Evolutionary conservation across 2,329 filamentous ascomycete species (phyloP), one percentile per base, ranked within the genome.

Genomic region (Nothomitra cinnamomea): DNA sequence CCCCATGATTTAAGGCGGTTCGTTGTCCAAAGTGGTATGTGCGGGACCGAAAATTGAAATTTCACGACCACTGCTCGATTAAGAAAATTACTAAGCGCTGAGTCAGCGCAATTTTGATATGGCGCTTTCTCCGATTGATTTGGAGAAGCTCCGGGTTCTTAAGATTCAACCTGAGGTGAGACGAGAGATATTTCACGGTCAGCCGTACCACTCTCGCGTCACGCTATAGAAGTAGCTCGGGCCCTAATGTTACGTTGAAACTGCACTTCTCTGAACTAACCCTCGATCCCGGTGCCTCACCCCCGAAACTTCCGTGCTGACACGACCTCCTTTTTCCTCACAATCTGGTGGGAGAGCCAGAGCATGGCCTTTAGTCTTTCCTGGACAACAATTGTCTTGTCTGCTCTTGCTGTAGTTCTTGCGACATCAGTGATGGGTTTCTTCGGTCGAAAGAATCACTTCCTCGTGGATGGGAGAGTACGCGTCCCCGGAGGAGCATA

Each of bases 1-100:
- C 8, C 68, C 78, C 79, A 82, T 83, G 42, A 32, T 66, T 50
- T 8, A 4, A 4, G 10, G 10, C 28, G 10, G 28, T 32, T 32
- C 28, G 28, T 32, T 32, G 4, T 3, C 12, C 61, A 19, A 62
- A 59, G n/a, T 41, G 35, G 54, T 8, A 36, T 25, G 66, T 62
- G 7, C 60, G 62, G n/a, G 58, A 36, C 52, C 60, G 60, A 55
- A 55, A 55, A 24, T 62, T 63, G 10, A 32, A 32, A 32, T 32
- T 32, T 32, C 28, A 10, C 28, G 28, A 32, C 28, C 4, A 10
- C 10, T 54, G 63, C 51, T 1, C 25, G 35, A 6, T 47, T 28
- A 51, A 2, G 51, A 55, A 19, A 12, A 45, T 2, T 45, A 45
- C 42, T 21, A 24, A 45, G 19, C 42, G 15, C 8, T 21, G 24